A percentile compares a stretch with the other conserved stretches of the same genome.
Conservation (phyloP, 2,329 filamentous ascomycete genomes). For the Lasiodiplodia hormozganensis region DNA sequence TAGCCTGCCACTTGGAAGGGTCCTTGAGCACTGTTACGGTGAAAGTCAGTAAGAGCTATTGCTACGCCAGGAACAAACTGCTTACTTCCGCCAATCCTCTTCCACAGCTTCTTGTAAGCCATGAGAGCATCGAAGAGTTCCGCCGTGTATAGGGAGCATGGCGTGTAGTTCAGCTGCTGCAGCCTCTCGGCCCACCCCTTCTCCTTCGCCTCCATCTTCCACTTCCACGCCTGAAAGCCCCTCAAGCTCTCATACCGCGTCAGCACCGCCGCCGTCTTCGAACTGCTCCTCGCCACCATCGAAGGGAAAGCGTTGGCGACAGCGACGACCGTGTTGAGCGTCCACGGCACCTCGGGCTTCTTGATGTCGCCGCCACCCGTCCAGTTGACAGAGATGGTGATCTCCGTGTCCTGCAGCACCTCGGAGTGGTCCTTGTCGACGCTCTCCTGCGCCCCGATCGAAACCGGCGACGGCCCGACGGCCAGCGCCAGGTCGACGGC, state of each 20-base stretch:
- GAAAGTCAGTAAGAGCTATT: not conserved
- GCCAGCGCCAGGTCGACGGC: conserved; percentile 42
- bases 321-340: conserved; percentile 40
- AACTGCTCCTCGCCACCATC: conserved; percentile 41
- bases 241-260: conserved; percentile 41
- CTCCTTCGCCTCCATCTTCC: conserved; percentile 35
- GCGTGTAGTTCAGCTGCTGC: conserved; percentile 43
- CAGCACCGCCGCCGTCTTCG: conserved; percentile 41
- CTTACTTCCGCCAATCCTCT: conserved; percentile 39
- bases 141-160: conserved; percentile 42
- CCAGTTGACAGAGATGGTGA: conserved; percentile 45
- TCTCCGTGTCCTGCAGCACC: conserved; percentile 40
- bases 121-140: conserved; percentile 43
- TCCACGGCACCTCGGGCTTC: conserved; percentile 41
- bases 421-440: conserved; percentile 36
- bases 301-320: conserved; percentile 45
- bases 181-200: conserved; percentile 36
- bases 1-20: conserved; percentile 12
- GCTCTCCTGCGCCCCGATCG: conserved; percentile 37
- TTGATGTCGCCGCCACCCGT: conserved; percentile 44
- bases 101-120: conserved; percentile 45
- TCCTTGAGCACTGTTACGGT: conserved; percentile 15
- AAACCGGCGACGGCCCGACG: conserved; percentile 37
- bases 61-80: not conserved
- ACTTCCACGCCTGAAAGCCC: conserved; percentile 42